phyloP scores from a whole-genome alignment of 108 stramenopile genomes.

The Cyclotella baltica region DNA sequence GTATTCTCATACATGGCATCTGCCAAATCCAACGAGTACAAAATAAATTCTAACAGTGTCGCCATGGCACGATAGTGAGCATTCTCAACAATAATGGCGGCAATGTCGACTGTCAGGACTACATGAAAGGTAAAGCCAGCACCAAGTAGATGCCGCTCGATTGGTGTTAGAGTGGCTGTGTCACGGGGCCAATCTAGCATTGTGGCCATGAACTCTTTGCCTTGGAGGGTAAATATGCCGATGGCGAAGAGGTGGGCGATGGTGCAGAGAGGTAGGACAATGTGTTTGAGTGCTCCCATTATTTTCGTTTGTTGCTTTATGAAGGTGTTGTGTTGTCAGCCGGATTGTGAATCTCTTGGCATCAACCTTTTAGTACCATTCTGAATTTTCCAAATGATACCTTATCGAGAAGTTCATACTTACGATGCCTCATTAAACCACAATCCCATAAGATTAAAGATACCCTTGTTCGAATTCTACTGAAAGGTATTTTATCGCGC shows the following conservation, averaged over 20 bases:
- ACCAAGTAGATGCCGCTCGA: slow-evolving; percentile 40
- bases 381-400: too few relatives aligned
- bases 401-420: too few relatives aligned
- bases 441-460: too few relatives aligned
- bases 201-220: slow-evolving; percentile 5
- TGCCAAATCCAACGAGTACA: slow-evolving; percentile 24
- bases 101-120: slow-evolving; percentile 26
- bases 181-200: slow-evolving; percentile 17
- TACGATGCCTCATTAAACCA: too few relatives aligned
- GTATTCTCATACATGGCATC: slow-evolving; percentile 33
- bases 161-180: slow-evolving; percentile 19
- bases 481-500: too few relatives aligned
- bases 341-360: too few relatives aligned
- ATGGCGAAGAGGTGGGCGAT: slow-evolving; percentile 32
- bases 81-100: slow-evolving; percentile 36
- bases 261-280: slow-evolving; percentile 37
- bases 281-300: slow-evolving; percentile 46
- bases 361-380: too few relatives aligned
- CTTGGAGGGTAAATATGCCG: neutral
- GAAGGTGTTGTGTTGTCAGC: too few relatives aligned
- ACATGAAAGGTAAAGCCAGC: slow-evolving; percentile 22
- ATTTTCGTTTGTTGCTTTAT: too few relatives aligned
- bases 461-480: too few relatives aligned
- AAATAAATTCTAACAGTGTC: slow-evolving; percentile 29
- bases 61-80: slow-evolving; percentile 45